A percentile compares a stretch with the other conserved stretches of the same genome.
These are phyloP conservation scores for Clarireedia homoeocarpa DNA, from an alignment of 2,329 filamentous ascomycete genomes.

Conservation along the genomic window DNA sequence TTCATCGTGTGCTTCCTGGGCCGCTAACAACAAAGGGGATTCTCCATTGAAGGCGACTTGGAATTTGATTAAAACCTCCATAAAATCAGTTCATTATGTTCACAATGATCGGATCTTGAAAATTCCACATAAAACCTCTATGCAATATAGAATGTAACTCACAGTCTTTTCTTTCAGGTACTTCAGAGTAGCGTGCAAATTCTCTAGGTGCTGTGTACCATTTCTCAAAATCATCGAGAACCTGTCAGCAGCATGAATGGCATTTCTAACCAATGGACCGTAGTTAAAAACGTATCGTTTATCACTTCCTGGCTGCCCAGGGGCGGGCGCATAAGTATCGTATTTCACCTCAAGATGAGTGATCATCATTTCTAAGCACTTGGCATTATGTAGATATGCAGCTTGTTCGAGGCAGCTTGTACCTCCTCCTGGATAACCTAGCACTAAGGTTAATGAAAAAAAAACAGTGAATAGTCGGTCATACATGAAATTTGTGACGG, in stretches of 20 bases:
- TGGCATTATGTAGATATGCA: background rate
- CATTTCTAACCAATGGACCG: background rate
- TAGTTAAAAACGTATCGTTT: background rate
- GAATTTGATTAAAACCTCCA: background rate
- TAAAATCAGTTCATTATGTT: background rate
- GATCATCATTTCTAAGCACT: constrained; percentile 1
- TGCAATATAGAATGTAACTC: background rate
- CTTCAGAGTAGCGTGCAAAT: background rate
- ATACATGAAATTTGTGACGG: too few species aligned
- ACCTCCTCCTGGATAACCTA: background rate
- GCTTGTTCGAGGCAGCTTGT: background rate
- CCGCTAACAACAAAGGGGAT: background rate
- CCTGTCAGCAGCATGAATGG: constrained; percentile 1
- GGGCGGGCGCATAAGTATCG: background rate
- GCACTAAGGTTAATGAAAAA: too few species aligned
- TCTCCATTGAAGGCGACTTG: background rate
- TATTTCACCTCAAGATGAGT: background rate
- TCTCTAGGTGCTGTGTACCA: background rate
- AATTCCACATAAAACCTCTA: background rate
- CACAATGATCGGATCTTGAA: background rate
- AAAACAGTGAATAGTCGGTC: too few species aligned
- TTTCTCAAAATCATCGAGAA: constrained; percentile 5
- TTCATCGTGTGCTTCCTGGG: background rate
- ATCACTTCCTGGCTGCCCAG: background rate
- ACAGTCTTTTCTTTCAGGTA: background rate